A percentile compares a stretch with the other conserved stretches of the same genome.
These are phyloP conservation scores for Nicotiana noctiflora DNA, from an alignment of 257 asterid genomes.

Conservation along the genomic window DNA sequence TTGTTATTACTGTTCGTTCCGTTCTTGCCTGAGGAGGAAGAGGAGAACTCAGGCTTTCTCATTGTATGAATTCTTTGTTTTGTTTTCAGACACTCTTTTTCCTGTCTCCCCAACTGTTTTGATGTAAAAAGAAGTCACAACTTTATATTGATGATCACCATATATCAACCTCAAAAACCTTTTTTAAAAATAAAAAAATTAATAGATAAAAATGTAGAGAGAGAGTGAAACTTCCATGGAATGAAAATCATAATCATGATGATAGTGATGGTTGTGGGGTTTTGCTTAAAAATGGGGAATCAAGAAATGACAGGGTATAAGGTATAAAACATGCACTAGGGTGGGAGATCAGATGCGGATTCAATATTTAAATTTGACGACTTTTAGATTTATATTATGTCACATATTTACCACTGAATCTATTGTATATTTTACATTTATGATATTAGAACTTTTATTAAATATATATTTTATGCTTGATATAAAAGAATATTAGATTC, in stretches of 20 bases:
- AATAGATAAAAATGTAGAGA: background rate
- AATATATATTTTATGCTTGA: accelerated
- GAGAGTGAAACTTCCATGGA: conserved; percentile 20
- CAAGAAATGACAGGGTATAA: background rate
- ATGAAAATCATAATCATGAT: conserved; percentile 42
- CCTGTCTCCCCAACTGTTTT: conserved; percentile 33
- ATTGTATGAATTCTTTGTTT: conserved; percentile 8
- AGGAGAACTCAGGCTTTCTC: conserved; percentile 41
- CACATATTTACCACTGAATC: background rate
- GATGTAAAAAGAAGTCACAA: conserved; percentile 35
- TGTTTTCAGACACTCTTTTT: conserved; percentile 9
- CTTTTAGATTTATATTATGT: background rate
- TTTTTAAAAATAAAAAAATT: background rate
- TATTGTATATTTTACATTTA: background rate
- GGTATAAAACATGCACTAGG: background rate
- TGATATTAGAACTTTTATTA: accelerated
- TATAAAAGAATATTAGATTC: background rate
- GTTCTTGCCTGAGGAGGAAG: conserved; percentile 17
- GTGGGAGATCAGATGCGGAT: background rate
- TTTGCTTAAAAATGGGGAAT: conserved; percentile 56
- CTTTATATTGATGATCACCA: conserved; percentile 26
- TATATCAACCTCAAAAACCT: background rate
- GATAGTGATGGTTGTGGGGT: conserved; percentile 54
- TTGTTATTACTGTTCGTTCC: background rate
- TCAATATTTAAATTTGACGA: background rate